Percentiles rank a stretch among this genome's conserved stretches.
Conservation (phyloP, 257 asterid species). For the Capsicum baccatum region DNA sequence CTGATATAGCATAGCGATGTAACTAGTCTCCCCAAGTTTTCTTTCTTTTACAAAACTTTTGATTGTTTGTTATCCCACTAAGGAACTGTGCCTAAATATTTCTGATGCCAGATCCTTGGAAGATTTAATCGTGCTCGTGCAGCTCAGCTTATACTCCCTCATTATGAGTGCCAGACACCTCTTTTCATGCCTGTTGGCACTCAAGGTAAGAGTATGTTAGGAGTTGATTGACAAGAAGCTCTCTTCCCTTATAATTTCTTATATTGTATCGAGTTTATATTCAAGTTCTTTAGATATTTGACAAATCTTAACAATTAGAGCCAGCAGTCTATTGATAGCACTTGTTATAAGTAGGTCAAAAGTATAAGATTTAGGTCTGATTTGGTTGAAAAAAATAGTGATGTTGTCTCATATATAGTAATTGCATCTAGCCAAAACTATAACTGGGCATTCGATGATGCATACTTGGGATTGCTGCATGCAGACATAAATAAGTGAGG, state of each 20-base stretch:
- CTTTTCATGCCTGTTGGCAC: slow-evolving; percentile 98
- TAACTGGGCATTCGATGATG: not conserved
- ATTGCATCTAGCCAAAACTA: not conserved
- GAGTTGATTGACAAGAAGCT: not conserved
- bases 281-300: not conserved
- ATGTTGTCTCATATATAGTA: not conserved
- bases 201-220: slow-evolving; percentile 64
- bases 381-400: not conserved
- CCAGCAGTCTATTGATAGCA: not conserved
- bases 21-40: not conserved
- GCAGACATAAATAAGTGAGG: not conserved
- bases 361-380: not conserved
- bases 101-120: slow-evolving; percentile 73
- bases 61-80: not conserved
- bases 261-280: not conserved
- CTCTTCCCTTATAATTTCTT: not conserved
- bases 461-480: not conserved
- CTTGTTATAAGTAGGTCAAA: not conserved
- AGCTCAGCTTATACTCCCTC: slow-evolving; percentile 88
- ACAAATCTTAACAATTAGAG: slow-evolving; percentile 11
- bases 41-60: not conserved
- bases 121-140: slow-evolving; percentile 96
- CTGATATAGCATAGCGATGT: not conserved
- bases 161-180: slow-evolving; percentile 84
- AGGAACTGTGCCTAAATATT: slow-evolving; percentile 24